phyloP scores from a whole-genome alignment of 495 filamentous ascomycete genomes.

The Neurospora pannonica region DNA sequence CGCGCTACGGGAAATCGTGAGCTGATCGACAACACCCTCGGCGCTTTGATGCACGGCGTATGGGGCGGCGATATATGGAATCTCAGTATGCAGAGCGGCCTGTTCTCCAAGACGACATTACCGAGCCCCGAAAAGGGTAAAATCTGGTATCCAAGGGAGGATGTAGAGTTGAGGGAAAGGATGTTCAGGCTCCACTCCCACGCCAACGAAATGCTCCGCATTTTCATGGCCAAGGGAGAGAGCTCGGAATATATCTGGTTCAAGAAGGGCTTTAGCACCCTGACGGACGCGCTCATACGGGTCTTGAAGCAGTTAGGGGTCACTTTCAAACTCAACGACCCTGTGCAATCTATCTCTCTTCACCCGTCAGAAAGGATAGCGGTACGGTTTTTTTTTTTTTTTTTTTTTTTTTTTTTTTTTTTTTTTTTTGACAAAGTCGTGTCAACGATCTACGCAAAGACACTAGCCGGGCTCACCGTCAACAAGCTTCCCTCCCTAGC shows the following conservation, averaged over 20 bases:
- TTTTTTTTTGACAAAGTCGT: slow-evolving; percentile 57
- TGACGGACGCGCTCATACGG: slow-evolving; percentile 38
- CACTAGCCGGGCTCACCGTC: slow-evolving; percentile 36
- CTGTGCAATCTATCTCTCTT: slow-evolving; percentile 27
- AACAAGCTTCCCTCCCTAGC: slow-evolving; percentile 39
- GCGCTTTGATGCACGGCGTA: slow-evolving; percentile 77
- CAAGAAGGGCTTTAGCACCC: slow-evolving; percentile 45
- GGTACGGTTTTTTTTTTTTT: slow-evolving; percentile 1
- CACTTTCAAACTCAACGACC: slow-evolving; percentile 37
- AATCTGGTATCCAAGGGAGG: background rate
- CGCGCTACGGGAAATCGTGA: slow-evolving; percentile 42
- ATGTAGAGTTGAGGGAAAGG: background rate
- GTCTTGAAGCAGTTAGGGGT: slow-evolving; percentile 38
- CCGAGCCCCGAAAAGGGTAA: background rate
- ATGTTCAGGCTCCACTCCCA: background rate
- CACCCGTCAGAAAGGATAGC: slow-evolving; percentile 8
- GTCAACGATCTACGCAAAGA: slow-evolving; percentile 53
- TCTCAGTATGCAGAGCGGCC: slow-evolving; percentile 55
- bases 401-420: background rate
- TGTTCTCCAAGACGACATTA: slow-evolving; percentile 8
- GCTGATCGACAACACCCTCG: slow-evolving; percentile 65
- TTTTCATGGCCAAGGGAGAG: slow-evolving; percentile 1
- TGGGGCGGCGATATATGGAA: slow-evolving; percentile 86
- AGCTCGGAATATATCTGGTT: slow-evolving; percentile 30
- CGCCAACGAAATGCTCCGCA: background rate